These are phyloP conservation scores for Punica granatum DNA, from an alignment of 345 rosid species.

Conservation along the genomic window DNA sequence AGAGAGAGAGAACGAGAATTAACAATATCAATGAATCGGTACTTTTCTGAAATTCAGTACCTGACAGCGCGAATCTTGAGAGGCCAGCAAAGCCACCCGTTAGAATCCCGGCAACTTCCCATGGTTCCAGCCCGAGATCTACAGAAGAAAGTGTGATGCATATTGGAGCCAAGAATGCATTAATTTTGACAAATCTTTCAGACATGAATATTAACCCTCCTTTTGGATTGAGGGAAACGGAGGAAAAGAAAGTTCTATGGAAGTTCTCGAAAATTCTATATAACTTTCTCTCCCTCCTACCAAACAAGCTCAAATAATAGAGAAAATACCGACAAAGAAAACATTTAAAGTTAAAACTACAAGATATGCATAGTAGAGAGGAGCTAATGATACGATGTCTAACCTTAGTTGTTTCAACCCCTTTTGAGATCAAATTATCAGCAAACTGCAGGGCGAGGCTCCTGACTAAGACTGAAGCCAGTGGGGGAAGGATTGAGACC, in stretches of 20 bases:
- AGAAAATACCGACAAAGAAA: neutral
- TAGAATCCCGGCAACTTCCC: constrained; percentile 88
- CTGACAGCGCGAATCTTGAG: constrained; percentile 89
- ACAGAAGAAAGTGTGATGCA: constrained; percentile 81
- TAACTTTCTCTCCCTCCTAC: no score
- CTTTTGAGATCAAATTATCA: constrained; percentile 69
- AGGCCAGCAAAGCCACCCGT: constrained; percentile 82
- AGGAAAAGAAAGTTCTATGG: no score
- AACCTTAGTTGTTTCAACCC: constrained; percentile 85
- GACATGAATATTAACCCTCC: constrained; percentile 47
- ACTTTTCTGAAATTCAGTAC: no score
- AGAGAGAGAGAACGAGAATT: no score
- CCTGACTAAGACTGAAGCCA: constrained; percentile 76
- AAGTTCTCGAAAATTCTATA: no score
- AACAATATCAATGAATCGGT: no score
- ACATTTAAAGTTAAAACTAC: neutral
- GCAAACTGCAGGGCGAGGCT: constrained; percentile 76
- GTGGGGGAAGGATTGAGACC: constrained; percentile 98
- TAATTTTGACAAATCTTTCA: constrained; percentile 87
- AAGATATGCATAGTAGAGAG: neutral
- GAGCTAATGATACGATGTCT: neutral
- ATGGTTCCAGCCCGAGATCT: constrained; percentile 85
- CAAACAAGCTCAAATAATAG: no score
- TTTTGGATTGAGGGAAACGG: no score
- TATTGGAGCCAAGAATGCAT: constrained; percentile 86